Percentiles rank a stretch among this genome's conserved stretches.
These are phyloP conservation scores for Rhizopogon rudus DNA, from an alignment of 768 basidiomycete species.

Conservation along the genomic window DNA sequence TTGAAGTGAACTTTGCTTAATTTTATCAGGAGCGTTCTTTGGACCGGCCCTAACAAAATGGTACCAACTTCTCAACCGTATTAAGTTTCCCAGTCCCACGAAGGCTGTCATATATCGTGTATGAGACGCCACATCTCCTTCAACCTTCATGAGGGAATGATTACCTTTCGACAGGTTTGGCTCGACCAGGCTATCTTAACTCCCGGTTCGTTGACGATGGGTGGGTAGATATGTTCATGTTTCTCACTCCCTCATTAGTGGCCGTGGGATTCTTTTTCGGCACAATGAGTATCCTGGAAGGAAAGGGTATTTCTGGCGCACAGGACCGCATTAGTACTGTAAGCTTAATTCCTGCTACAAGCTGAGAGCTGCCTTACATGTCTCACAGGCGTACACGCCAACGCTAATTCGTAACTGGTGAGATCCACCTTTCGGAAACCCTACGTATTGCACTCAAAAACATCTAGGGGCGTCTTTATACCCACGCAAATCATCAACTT, in stretches of 20 bases:
- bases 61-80: slow-evolving; percentile 67
- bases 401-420: slow-evolving; percentile 78
- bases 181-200: slow-evolving; percentile 79
- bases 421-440: slow-evolving; percentile 6
- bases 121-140: slow-evolving; percentile 13
- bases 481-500: slow-evolving; percentile 83
- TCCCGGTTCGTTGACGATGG: slow-evolving; percentile 41
- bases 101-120: slow-evolving; percentile 61
- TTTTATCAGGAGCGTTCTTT: slow-evolving; percentile 55
- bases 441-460: not conserved
- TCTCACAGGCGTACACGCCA: slow-evolving; percentile 58
- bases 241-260: slow-evolving; percentile 20
- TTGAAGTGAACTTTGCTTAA: not conserved
- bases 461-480: slow-evolving; percentile 59
- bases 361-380: not conserved
- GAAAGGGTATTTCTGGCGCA: slow-evolving; percentile 52
- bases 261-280: slow-evolving; percentile 59
- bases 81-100: slow-evolving; percentile 61
- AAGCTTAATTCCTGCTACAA: not conserved
- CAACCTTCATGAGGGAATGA: not conserved
- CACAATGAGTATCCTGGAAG: slow-evolving; percentile 77
- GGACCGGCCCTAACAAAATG: slow-evolving; percentile 81
- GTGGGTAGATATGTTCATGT: not conserved
- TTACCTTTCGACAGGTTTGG: slow-evolving; percentile 49
- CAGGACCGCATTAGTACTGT: slow-evolving; percentile 40